These are phyloP conservation scores for Bipolaris oryzae DNA, from an alignment of 2,329 filamentous ascomycete species.

Conservation along the genomic window DNA sequence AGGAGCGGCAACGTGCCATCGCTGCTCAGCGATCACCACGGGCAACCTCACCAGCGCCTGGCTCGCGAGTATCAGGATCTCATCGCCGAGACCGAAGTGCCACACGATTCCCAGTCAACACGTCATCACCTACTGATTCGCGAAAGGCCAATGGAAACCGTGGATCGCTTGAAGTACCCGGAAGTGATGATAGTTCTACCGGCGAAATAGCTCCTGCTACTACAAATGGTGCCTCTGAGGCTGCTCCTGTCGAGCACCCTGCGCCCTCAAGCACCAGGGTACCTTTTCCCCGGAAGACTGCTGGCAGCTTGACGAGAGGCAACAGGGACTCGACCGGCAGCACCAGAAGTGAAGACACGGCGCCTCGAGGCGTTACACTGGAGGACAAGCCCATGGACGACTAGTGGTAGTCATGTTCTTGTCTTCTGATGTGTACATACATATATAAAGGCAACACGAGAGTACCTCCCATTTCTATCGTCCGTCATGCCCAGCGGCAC, in stretches of 20 bases:
- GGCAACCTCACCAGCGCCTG: conserved; percentile 73
- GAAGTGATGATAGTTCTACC: conserved; percentile 57
- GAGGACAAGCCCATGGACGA: conserved; percentile 82
- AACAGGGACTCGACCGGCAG: conserved; percentile 50
- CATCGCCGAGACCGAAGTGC: conserved; percentile 75
- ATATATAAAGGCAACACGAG: conserved; percentile 3
- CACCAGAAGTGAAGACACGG: conserved; percentile 53
- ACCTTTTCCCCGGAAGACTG: conserved; percentile 43
- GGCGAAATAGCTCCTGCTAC: conserved; percentile 35
- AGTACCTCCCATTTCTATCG: conserved; percentile 3
- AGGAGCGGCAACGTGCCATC: conserved; percentile 86
- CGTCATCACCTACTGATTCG: conserved; percentile 59
- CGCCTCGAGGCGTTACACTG: conserved; percentile 65
- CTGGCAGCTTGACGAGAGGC: conserved; percentile 42
- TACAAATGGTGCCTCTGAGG: conserved; percentile 48
- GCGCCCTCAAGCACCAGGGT: conserved; percentile 45
- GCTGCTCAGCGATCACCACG: conserved; percentile 67
- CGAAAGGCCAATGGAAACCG: conserved; percentile 63
- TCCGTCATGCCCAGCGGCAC: conserved; percentile 1
- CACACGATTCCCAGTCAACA: conserved; percentile 79
- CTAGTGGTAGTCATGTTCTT: conserved; percentile 47
- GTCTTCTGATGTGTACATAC: conserved; percentile 10
- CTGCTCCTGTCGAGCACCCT: conserved; percentile 33
- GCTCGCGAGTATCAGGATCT: conserved; percentile 51
- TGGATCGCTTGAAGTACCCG: conserved; percentile 82